phyloP scores from a whole-genome alignment of 768 basidiomycete genomes.

The Lyophyllum semitale region DNA sequence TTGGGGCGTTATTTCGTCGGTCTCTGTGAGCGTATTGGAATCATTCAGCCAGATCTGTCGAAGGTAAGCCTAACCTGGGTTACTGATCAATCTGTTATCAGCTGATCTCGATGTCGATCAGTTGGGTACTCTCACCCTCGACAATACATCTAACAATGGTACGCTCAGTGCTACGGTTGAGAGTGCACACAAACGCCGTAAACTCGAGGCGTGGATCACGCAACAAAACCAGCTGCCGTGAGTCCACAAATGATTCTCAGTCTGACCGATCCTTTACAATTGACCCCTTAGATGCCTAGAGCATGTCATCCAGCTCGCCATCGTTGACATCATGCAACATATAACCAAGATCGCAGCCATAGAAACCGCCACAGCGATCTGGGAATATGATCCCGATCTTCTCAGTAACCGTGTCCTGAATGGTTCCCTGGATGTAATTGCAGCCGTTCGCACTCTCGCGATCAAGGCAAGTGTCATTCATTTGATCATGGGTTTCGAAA shows the following conservation, averaged over 20 bases:
- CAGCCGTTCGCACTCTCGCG: neutral
- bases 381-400: neutral
- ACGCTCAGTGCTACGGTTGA: neutral
- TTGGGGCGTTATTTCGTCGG: constrained; percentile 25
- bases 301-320: neutral
- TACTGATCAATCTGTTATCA: neutral
- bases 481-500: neutral
- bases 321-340: neutral
- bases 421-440: neutral
- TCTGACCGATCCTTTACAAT: neutral
- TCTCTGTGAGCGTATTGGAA: constrained; percentile 23
- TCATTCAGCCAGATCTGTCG: constrained; percentile 2
- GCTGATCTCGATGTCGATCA: neutral
- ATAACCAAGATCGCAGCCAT: neutral
- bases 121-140: neutral
- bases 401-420: neutral
- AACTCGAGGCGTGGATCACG: neutral
- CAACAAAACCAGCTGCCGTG: neutral
- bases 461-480: neutral
- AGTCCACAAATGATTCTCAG: neutral
- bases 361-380: neutral
- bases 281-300: neutral
- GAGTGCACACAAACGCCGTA: neutral
- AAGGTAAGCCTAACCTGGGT: too few species aligned
- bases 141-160: neutral